Base-by-base conservation (phyloP, 2,329 filamentous ascomycete genomes). In the Sclerotinia sclerotiorum region DNA sequence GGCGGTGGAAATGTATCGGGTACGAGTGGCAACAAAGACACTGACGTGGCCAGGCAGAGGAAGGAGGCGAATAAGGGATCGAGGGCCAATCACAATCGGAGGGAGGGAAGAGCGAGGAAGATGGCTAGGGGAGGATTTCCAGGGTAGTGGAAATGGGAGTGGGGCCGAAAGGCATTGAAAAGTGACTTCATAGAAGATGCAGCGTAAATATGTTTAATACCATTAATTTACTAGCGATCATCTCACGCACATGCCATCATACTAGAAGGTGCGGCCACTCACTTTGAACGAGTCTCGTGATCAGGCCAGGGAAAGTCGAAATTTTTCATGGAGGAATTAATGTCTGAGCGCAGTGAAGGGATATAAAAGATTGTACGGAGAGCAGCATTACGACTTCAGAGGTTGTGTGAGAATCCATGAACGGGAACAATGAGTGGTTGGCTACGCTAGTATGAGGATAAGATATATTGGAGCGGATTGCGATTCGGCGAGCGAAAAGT, bases 31-130 rank as follows among this genome's bases (percentile, higher is more conserved):
- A 90, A 92, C n/a, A 87, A 87, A 73, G 85, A 84, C n/a, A 93
- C 90, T 0, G 88, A 93, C 72, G 80, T 82, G 66, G 89, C 91
- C 13, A 84, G 93, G 72, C 85, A 88, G 74, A 85, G 86, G 71
- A 97, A 97, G 77, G 94, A 97, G 76, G 88, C 90, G 35, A 91
- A 88, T 73, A 97, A 97, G 78, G 85, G 89, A 3, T 91, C 90
- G 29, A 84, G 90, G 70, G 93, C 92, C 44, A 97, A 97, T 77
- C 93, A 97, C 77, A 95, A 93, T 78, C 87, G 94, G 35, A 85
- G 93, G 62, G 91, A 96, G 76, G 85, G 85, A 69, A 81, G 86
- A 48, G 87, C 87, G 17, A 87, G 79, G 75, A 90, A 90, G 80
- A 88, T 90, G 86, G 85, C 85, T 19, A 82, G 87, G 35, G 84